Conservation (phyloP, 805 yeast genomes). For the Metschnikowia lochheadii region DNA sequence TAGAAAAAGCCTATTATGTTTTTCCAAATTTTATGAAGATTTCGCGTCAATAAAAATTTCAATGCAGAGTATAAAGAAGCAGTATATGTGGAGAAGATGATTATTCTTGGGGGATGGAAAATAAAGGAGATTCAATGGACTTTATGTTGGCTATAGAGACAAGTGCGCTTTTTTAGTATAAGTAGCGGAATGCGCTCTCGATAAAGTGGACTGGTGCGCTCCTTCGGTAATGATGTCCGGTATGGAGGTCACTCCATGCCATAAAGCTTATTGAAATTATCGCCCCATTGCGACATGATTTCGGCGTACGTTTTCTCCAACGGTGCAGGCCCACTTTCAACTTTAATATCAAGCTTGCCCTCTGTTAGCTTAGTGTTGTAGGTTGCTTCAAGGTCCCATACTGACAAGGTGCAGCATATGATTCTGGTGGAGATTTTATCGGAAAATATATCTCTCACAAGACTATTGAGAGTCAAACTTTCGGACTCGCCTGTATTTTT, state of each 20-base stretch:
- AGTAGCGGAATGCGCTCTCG: not conserved
- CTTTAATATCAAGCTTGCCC: not conserved
- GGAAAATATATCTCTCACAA: slow-evolving; percentile 15
- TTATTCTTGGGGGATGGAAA: no score
- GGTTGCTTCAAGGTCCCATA: slow-evolving; percentile 30
- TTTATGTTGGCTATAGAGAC: no score
- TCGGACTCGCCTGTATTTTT: not conserved
- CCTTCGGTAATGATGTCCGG: not conserved
- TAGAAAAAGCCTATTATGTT: no score
- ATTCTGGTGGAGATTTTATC: slow-evolving; percentile 28
- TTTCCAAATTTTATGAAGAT: no score
- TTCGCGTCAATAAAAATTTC: no score
- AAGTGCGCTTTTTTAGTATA: no score
- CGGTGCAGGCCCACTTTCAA: not conserved
- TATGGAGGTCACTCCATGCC: slow-evolving; percentile 26
- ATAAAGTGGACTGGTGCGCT: not conserved
- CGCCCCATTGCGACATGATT: slow-evolving; percentile 24
- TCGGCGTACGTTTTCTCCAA: slow-evolving; percentile 15
- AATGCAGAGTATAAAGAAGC: no score
- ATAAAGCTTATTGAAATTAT: slow-evolving; percentile 29
- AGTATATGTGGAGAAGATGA: no score
- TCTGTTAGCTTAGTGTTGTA: not conserved
- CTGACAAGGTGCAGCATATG: slow-evolving; percentile 31
- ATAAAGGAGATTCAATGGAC: no score
- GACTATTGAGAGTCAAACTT: slow-evolving; percentile 10